These are phyloP conservation scores for Xylariaceae sp. DNA, from an alignment of 2,329 filamentous ascomycete genomes.

Conservation along the genomic window DNA sequence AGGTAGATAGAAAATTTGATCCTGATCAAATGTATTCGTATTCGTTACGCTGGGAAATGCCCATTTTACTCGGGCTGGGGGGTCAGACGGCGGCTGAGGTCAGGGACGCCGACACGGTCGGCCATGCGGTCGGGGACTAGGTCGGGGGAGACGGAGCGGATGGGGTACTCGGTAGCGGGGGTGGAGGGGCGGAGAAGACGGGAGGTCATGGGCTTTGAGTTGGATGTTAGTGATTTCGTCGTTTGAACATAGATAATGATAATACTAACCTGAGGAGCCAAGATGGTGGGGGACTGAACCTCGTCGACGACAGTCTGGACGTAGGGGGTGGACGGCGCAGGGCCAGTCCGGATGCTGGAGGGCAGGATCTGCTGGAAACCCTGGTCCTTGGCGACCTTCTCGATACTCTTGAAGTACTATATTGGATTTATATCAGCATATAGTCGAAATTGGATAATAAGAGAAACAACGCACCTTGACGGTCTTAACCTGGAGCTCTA, in stretches of 20 bases:
- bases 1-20: too few species aligned
- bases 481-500: conserved; percentile 69
- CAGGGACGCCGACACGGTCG: conserved; percentile 48
- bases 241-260: too few species aligned
- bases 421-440: background rate
- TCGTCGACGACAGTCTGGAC: conserved; percentile 39
- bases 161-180: conserved; percentile 50
- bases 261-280: conserved; percentile 40
- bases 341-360: conserved; percentile 50
- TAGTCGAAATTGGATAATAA: background rate
- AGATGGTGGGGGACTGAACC: conserved; percentile 40
- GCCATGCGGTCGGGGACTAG: conserved; percentile 59
- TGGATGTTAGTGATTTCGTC: background rate
- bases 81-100: conserved; percentile 33
- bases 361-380: conserved; percentile 55
- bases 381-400: conserved; percentile 54
- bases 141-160: conserved; percentile 54
- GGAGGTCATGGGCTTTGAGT: conserved; percentile 43
- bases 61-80: conserved; percentile 29
- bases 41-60: too few species aligned
- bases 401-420: conserved; percentile 68
- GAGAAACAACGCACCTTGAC: conserved; percentile 47
- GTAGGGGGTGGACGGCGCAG: conserved; percentile 36
- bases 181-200: conserved; percentile 47
- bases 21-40: too few species aligned